Evolutionary conservation across 805 yeast genomes (phyloP), one percentile per base, ranked within the genome.

Genomic region (Candida koratica): DNA sequence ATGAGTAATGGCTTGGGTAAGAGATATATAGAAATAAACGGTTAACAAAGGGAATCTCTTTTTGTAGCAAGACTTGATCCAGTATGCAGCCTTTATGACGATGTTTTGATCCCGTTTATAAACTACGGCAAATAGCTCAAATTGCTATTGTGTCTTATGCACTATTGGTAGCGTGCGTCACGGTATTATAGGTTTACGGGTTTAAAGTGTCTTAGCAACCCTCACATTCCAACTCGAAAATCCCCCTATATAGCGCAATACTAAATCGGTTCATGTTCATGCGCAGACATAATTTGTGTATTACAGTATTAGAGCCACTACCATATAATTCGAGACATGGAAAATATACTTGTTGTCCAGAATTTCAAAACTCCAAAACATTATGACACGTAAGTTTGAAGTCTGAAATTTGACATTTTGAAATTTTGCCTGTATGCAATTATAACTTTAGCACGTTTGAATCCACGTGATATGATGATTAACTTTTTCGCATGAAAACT

Each of bases 401-500:
- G 15, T n/a, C 26, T 7, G 7, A 24, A 24, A 24, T 24, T 24
- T 24, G 26, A 24, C 11, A 24, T 14, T n/a, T 14, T 25, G 28
- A 25, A 25, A 25, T 25, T 25, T 9, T 9, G 6, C 28, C 28
- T 25, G 28, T 13, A 25, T 11, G 15, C 7, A 20, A 20, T 20
- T 10, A 8, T 20, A 20, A 10, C 23, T 8, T 20, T 20, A 20
- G 23, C 7, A 20, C 10, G 23, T 10, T 7, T 10, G 10, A 20
- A 10, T 20, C 10, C 32, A 29, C 17, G 18, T 29, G 32, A 29
- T 6, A 24, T 24, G 8, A n/a, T 24, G 7, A 11, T n/a, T 24
- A 24, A 6, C 7, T 25, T 14, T 13, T 28, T 27, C 34, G 24
- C 23, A 20, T 22, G 34, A 29, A 42, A 42, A 42, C 28, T 38